phyloP scores from a whole-genome alignment of 129 eudicot genomes.

The Centella asiatica region DNA sequence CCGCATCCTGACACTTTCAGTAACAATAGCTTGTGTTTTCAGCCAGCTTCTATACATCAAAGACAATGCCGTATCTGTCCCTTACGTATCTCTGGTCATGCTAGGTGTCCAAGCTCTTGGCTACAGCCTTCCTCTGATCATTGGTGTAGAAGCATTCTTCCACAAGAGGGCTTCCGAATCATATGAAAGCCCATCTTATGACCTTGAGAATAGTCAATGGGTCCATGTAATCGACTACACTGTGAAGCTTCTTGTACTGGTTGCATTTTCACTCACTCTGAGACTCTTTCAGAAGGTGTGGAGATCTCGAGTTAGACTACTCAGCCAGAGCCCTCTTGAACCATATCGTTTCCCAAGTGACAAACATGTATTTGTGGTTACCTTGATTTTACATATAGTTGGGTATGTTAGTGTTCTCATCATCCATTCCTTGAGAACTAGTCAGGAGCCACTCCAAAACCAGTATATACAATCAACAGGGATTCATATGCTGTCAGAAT shows the following conservation, averaged over 20 bases:
- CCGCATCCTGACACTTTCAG: conserved; percentile 60
- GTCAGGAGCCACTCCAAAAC: conserved; percentile 21
- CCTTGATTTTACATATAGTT: conserved; percentile 39
- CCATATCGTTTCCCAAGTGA: conserved; percentile 65
- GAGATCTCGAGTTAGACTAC: conserved; percentile 58
- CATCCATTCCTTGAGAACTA: conserved; percentile 33
- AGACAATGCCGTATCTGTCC: conserved; percentile 47
- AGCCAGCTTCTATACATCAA: conserved; percentile 57
- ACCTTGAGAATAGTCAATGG: conserved; percentile 67
- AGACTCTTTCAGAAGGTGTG: conserved; percentile 79
- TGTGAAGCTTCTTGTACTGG: conserved; percentile 70
- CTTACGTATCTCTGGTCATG: conserved; percentile 71
- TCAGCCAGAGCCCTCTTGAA: conserved; percentile 55
- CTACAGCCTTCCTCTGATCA: conserved; percentile 66
- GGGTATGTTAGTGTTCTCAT: conserved; percentile 54
- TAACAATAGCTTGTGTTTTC: conserved; percentile 47
- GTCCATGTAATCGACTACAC: conserved; percentile 51
- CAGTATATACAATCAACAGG: conserved; percentile 30
- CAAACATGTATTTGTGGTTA: conserved; percentile 35
- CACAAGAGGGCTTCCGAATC: conserved; percentile 32
- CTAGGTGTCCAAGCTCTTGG: conserved; percentile 79
- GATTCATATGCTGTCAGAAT: conserved; percentile 36
- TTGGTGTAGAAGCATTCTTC: conserved; percentile 60
- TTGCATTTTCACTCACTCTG: conserved; percentile 50
- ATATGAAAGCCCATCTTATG: conserved; percentile 45